Evolutionary conservation across 768 basidiomycete species (phyloP), one percentile per base, ranked within the genome.

Genomic region (Boletus rubroflammeus): DNA sequence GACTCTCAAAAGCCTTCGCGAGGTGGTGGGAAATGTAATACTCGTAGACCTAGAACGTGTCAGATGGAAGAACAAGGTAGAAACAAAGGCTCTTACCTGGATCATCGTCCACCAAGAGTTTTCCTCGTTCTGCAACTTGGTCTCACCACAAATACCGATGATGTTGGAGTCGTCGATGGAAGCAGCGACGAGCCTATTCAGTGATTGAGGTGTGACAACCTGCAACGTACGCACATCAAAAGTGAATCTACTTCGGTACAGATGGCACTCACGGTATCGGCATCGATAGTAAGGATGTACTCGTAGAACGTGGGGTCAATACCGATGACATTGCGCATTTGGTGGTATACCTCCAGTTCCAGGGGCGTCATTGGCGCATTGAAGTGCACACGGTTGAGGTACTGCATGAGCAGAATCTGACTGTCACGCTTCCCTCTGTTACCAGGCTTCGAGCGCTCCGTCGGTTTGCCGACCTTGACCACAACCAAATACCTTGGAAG

Each of bases 101-200:
- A 86, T 86, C 84, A 87, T 87, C 10, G 87, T 88, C 75, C 87
- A 88, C 78, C 86, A 83, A 25, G 84, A 86, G 28, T 78, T 74
- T 43, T 83, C 81, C 61, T 84, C 84, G 62, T 86, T 86, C 58
- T 83, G 81, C 35, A 86, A 69, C 66, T 79, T 83, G 0, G 84
- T 86, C 68, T 86, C 85, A 47, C 84, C 84, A 56, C 84, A 86
- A 48, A 86, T 81, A 48, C 84, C 84, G 51, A 86, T 82, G 58
- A 86, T 82, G 48, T 75, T 74, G 11, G 78, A 77, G 62, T 86
- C 84, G 55, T 86, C 77, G 9, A 82, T 76, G 5, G 77, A 67
- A 40, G 78, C 77, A 4, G 87, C 83, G 34, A 89, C 82, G 19
- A 89, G 75, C 23, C 86, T 77, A 59, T 88, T 89, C 41, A 89